Conservation (phyloP, 1,284 basidiomycete genomes). For the Xanthoconium separans region DNA sequence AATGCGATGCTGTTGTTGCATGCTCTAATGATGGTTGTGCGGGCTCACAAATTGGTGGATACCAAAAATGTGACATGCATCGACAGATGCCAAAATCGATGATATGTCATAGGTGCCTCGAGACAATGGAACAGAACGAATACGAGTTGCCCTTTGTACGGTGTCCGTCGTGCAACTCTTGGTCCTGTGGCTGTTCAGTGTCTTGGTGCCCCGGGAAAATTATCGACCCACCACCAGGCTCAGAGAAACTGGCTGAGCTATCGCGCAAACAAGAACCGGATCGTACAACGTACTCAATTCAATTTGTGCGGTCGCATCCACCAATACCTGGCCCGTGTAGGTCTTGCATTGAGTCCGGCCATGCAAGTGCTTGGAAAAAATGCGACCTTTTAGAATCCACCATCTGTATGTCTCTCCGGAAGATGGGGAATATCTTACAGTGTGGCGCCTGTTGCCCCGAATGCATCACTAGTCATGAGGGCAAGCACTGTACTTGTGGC, state of each 20-base stretch:
- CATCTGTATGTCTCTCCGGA: not conserved
- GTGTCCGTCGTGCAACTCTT: slow-evolving; percentile 1
- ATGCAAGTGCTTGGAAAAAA: not conserved
- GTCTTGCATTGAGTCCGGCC: not conserved
- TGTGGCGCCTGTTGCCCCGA: no score
- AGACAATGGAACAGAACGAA: no score
- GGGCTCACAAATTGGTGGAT: not conserved
- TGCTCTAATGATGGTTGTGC: not conserved
- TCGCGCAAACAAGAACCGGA: no score
- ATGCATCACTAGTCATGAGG: not conserved
- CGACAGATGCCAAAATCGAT: no score
- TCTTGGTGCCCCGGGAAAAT: not conserved
- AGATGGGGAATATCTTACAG: no score
- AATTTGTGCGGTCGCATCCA: not conserved
- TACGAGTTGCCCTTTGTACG: not conserved
- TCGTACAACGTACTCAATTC: no score
- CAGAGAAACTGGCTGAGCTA: not conserved
- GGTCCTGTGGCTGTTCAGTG: not conserved
- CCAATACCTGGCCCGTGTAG: not conserved
- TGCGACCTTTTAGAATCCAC: not conserved
- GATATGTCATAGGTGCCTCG: not conserved
- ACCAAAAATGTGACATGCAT: not conserved
- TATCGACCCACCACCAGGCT: not conserved
- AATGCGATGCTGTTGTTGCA: not conserved
- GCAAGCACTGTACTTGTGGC: no score